Conservation (phyloP, 23 red algal species). For the Gracilaria vermiculophylla region DNA sequence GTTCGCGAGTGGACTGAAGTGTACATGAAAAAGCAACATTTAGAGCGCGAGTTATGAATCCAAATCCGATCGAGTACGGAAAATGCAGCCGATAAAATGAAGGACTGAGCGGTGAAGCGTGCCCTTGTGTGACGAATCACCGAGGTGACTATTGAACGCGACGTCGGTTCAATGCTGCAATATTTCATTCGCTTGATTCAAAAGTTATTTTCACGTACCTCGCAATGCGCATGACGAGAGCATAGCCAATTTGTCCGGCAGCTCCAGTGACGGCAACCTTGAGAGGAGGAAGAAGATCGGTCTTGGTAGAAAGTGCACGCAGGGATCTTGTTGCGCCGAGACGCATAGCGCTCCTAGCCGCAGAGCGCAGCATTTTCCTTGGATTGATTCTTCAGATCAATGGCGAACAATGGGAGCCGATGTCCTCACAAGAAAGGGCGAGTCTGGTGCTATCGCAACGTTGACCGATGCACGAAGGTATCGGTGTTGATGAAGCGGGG, state of each 20-base stretch:
- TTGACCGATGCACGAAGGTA: not conserved
- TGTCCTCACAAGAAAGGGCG: not conserved
- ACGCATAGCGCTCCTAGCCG: slow-evolving; percentile 13
- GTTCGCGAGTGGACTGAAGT: too few species aligned
- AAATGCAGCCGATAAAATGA: not conserved
- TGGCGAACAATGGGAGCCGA: not conserved
- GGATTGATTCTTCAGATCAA: not conserved
- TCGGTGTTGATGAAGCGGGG: not conserved
- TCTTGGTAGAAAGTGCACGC: slow-evolving; percentile 46
- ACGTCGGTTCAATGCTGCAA: too few species aligned
- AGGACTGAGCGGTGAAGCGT: not conserved
- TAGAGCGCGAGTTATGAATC: too few species aligned
- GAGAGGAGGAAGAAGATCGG: slow-evolving; percentile 69
- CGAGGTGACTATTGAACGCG: not conserved
- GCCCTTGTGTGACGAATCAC: not conserved
- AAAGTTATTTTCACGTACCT: slow-evolving; percentile 48
- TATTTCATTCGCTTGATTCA: not conserved
- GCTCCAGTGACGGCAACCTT: slow-evolving; percentile 97
- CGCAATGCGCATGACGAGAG: slow-evolving; percentile 89
- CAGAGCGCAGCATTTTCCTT: slow-evolving; percentile 42
- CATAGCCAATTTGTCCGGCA: slow-evolving; percentile 98
- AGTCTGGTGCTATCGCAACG: not conserved
- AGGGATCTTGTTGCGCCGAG: slow-evolving; percentile 15
- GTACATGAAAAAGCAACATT: too few species aligned
- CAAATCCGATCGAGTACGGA: not conserved